Evolutionary conservation across 2,329 filamentous ascomycete species (phyloP).

Genomic region (Beauveria sp.): DNA sequence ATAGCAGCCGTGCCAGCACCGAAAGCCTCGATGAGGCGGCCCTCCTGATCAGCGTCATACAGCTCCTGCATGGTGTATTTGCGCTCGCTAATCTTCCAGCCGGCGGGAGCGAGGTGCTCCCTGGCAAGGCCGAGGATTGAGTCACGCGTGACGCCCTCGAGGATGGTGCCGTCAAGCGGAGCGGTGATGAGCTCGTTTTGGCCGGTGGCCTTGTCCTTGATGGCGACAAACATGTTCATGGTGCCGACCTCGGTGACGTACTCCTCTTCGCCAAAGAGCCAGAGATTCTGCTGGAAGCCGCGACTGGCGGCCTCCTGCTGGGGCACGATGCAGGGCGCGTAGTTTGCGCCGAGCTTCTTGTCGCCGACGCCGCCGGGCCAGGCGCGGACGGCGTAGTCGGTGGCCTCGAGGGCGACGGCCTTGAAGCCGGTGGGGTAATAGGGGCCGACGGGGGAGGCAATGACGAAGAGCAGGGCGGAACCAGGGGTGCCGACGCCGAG

Average conservation of each 20-base stretch:
- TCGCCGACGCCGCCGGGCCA: slow-evolving; percentile 97
- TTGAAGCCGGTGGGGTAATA: slow-evolving; percentile 99
- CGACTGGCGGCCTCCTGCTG: slow-evolving; percentile 85
- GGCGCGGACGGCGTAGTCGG: slow-evolving; percentile 90
- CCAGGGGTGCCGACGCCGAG: slow-evolving; percentile 89
- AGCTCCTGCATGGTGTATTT: slow-evolving; percentile 90
- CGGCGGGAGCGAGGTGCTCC: slow-evolving; percentile 74
- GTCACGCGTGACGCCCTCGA: slow-evolving; percentile 90
- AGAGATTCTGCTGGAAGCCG: slow-evolving; percentile 96
- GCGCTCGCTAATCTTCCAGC: slow-evolving; percentile 81
- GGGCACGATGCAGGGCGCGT: slow-evolving; percentile 97
- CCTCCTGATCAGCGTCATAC: slow-evolving; percentile 71
- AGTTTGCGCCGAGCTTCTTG: slow-evolving; percentile 98
- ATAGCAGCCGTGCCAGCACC: slow-evolving; percentile 90
- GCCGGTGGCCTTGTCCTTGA: slow-evolving; percentile 79
- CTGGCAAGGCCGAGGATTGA: slow-evolving; percentile 80
- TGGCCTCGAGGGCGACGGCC: slow-evolving; percentile 89
- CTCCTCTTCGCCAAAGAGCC: slow-evolving; percentile 93
- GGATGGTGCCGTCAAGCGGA: slow-evolving; percentile 90
- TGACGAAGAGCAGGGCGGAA: slow-evolving; percentile 86
- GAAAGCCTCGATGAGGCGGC: slow-evolving; percentile 85
- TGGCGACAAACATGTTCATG: slow-evolving; percentile 93
- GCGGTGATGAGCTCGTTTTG: slow-evolving; percentile 92
- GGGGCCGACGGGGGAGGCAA: slow-evolving; percentile 90
- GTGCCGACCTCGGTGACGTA: slow-evolving; percentile 96